Conservation (phyloP, 169 alveolate species). For the Plasmodium gaboni region DNA sequence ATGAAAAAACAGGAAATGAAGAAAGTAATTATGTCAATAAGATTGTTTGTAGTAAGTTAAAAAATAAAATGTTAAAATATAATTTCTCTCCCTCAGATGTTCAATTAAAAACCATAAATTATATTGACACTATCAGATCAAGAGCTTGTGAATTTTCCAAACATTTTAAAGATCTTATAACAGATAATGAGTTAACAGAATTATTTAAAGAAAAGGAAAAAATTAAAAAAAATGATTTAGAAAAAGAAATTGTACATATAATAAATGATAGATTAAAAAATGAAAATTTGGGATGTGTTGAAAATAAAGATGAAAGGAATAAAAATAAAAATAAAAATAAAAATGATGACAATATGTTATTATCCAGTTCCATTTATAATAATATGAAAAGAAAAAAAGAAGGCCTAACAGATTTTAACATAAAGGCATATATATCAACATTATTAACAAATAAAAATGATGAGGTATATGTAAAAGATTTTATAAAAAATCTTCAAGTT, state of each 20-base stretch:
- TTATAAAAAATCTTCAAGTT: constrained; percentile 29
- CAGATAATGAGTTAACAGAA: constrained; percentile 34
- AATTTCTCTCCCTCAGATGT: constrained; percentile 62
- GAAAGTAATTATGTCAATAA: constrained; percentile 43
- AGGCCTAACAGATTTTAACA: constrained; percentile 52
- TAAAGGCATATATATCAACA: constrained; percentile 64
- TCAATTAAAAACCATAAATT: constrained; percentile 49
- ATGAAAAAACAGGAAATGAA: constrained; percentile 42
- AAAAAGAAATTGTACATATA: constrained; percentile 28
- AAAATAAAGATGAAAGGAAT: constrained; percentile 2
- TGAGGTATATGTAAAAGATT: constrained; percentile 46
- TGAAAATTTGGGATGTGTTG: neutral
- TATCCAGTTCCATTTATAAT: no score
- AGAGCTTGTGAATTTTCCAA: constrained; percentile 66
- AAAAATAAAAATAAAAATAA: constrained; percentile 2
- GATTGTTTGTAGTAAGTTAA: constrained; percentile 51
- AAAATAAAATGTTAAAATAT: constrained; percentile 61
- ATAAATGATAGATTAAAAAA: constrained; percentile 10
- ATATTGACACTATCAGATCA: constrained; percentile 51
- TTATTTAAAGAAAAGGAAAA: constrained; percentile 59
- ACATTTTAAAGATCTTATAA: constrained; percentile 45
- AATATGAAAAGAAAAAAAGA: constrained; percentile 14
- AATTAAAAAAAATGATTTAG: constrained; percentile 48
- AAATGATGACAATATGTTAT: neutral
- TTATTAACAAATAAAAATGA: constrained; percentile 44